Evolutionary conservation across 176 grass and related monocot species (phyloP).

Genomic region (Tillandsia fasciculata): DNA sequence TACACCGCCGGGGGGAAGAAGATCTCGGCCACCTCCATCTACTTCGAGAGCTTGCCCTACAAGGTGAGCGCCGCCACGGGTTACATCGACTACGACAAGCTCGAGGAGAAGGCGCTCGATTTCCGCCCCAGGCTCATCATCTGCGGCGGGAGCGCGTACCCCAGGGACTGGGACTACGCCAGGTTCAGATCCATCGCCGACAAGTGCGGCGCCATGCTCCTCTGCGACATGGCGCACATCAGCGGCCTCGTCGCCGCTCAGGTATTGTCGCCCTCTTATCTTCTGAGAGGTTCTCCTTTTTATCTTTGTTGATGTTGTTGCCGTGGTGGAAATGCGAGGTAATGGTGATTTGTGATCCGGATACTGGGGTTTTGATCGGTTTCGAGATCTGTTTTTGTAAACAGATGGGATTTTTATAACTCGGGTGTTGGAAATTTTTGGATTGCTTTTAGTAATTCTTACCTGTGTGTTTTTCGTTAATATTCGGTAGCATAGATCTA

Average conservation of each 20-base stretch:
- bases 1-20: slow-evolving; percentile 90
- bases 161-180: slow-evolving; percentile 95
- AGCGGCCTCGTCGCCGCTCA: slow-evolving; percentile 82
- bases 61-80: slow-evolving; percentile 65
- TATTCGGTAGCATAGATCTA: too few species aligned
- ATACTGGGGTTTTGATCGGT: neutral
- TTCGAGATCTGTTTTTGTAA: neutral
- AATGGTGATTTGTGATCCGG: neutral
- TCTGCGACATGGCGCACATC: slow-evolving; percentile 99
- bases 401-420: slow-evolving; percentile 11
- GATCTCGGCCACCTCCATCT: slow-evolving; percentile 98
- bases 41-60: slow-evolving; percentile 91
- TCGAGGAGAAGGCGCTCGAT: slow-evolving; percentile 97
- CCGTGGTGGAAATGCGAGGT: too few species aligned
- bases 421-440: neutral
- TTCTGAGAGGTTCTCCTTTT: neutral
- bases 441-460: neutral
- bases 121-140: slow-evolving; percentile 99
- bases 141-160: slow-evolving; percentile 91
- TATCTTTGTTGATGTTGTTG: too few species aligned
- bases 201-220: slow-evolving; percentile 78
- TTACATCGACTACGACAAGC: slow-evolving; percentile 87
- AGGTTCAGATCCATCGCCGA: slow-evolving; percentile 75
- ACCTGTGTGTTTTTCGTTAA: neutral
- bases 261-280: slow-evolving; percentile 24